A percentile compares a stretch with the other conserved stretches of the same genome.
phyloP scores from a whole-genome alignment of 208 protist species.

The Angomonas desouzai region DNA sequence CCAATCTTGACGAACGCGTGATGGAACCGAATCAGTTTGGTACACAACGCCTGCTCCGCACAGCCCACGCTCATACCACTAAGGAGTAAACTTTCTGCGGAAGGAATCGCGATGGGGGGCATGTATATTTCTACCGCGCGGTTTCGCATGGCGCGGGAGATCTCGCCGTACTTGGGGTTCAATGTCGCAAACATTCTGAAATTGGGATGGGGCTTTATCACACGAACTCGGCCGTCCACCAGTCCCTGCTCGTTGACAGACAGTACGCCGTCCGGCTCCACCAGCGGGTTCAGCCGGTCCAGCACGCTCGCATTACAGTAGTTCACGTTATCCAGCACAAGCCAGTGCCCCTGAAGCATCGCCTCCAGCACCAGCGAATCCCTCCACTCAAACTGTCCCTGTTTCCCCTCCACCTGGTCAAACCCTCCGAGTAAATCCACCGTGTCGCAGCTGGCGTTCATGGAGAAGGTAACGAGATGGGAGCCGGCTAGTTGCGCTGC shows the following conservation, averaged over 20 bases:
- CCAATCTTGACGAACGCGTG: slow-evolving; percentile 53
- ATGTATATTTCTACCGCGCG: slow-evolving; percentile 98
- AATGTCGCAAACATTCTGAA: slow-evolving; percentile 99
- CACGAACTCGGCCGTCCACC: slow-evolving; percentile 88
- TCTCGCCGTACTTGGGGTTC: slow-evolving; percentile 97
- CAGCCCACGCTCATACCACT: background rate
- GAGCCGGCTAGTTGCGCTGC: slow-evolving; percentile 91
- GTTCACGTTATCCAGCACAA: slow-evolving; percentile 99
- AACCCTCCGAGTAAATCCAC: slow-evolving; percentile 99
- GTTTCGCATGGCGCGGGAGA: slow-evolving; percentile 99
- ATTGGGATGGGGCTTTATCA: slow-evolving; percentile 94
- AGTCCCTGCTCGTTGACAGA: slow-evolving; percentile 96
- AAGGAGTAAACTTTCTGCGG: slow-evolving; percentile 49
- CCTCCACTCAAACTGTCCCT: slow-evolving; percentile 99
- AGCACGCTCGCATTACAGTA: slow-evolving; percentile 99
- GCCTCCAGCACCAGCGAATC: slow-evolving; percentile 98
- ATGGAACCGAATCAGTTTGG: slow-evolving; percentile 59
- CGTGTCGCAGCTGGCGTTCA: slow-evolving; percentile 98
- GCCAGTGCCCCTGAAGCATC: slow-evolving; percentile 96
- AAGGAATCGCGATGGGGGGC: slow-evolving; percentile 68
- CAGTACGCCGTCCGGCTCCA: slow-evolving; percentile 96
- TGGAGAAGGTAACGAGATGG: slow-evolving; percentile 94
- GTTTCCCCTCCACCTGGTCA: slow-evolving; percentile 96
- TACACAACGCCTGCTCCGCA: slow-evolving; percentile 2
- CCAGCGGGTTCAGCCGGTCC: slow-evolving; percentile 99